Base-by-base conservation (phyloP, 2,329 filamentous ascomycete species). In the Alternaria hordeiaustralica region DNA sequence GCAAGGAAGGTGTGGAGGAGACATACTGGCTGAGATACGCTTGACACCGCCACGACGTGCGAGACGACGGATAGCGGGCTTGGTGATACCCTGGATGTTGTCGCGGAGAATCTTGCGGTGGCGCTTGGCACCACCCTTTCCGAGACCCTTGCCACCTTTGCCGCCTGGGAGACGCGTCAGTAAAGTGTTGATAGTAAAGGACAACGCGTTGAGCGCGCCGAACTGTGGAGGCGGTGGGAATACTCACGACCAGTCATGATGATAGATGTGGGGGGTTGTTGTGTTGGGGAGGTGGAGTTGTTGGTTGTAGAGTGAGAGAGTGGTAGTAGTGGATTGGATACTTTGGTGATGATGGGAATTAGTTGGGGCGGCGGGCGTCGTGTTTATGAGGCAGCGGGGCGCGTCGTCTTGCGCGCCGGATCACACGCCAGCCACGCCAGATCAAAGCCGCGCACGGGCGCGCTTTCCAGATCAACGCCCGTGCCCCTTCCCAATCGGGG, bases 81-180 rank as follows among this genome's bases (percentile, higher is more conserved):
- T 85, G 73, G 84, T 85, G 78, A 85, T 85, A 77, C 84, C 84
- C 76, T 85, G 84, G 76, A 85, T 85, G 82, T 85, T 85, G 82
- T 85, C 84, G 69, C 84, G 84, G 68, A 85, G 79, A 76, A 85
- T 85, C 83, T 86, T 85, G 70, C 84, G 82, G 73, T 85, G 84
- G 78, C 84, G 84, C 82, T 85, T 85, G 77, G 84, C 84, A 69
- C 84, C 84, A 67, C 84, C 84, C 79, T 86, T 86, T 71, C 84
- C 84, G 78, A 86, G 84, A 68, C 84, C 84, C 78, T 86, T 86
- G 70, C 84, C 84, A 75, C 84, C 84, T 81, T 86, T 86, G 72
- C 84, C 84, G 77, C 84, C 83, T 85, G 67, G 66, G 60, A 67
- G 49, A 76, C 60, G 66, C 60, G 74, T 81, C 70, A 79, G 79